Evolutionary conservation across 2,329 filamentous ascomycete genomes (phyloP).

Genomic region (Ophiognomonia clavigignenti-juglandacearum): DNA sequence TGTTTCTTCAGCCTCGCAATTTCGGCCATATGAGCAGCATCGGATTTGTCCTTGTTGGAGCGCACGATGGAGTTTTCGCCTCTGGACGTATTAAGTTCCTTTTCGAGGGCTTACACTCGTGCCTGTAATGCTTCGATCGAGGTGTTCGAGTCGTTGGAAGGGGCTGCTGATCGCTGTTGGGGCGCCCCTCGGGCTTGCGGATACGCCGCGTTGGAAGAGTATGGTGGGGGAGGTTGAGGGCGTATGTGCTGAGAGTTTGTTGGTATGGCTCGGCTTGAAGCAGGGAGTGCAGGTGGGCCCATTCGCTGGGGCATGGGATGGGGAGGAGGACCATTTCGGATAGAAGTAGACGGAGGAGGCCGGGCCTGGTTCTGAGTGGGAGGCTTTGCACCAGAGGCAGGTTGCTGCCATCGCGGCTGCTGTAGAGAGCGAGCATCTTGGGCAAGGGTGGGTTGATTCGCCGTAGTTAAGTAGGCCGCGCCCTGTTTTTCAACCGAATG

Average conservation of each 20-base stretch:
- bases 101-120: conserved; percentile 46
- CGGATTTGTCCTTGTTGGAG: conserved; percentile 58
- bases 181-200: conserved; percentile 26
- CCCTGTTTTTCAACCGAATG: conserved; percentile 32
- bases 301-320: conserved; percentile 34
- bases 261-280: conserved; percentile 12
- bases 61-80: conserved; percentile 75
- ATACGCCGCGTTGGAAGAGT: conserved; percentile 21
- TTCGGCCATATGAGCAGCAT: conserved; percentile 58
- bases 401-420: conserved; percentile 15
- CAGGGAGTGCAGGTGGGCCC: conserved; percentile 28
- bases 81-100: conserved; percentile 56
- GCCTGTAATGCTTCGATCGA: conserved; percentile 45
- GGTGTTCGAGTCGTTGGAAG: conserved; percentile 27
- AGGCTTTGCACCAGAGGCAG: conserved; percentile 1
- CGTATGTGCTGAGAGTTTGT: conserved; percentile 17
- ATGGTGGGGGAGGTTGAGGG: conserved; percentile 22
- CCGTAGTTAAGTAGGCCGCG: conserved; percentile 30
- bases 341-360: conserved; percentile 16
- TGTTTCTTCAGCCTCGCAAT: conserved; percentile 57
- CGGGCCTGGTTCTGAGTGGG: conserved; percentile 4
- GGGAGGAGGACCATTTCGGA: conserved; percentile 21
- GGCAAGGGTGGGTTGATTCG: conserved; percentile 20
- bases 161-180: too few relatives aligned
- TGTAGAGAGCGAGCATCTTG: conserved; percentile 7